Percentiles rank a stretch among this genome's conserved stretches.
phyloP scores from a whole-genome alignment of 2,329 filamentous ascomycete genomes.

The Tetracladium maxilliforme region DNA sequence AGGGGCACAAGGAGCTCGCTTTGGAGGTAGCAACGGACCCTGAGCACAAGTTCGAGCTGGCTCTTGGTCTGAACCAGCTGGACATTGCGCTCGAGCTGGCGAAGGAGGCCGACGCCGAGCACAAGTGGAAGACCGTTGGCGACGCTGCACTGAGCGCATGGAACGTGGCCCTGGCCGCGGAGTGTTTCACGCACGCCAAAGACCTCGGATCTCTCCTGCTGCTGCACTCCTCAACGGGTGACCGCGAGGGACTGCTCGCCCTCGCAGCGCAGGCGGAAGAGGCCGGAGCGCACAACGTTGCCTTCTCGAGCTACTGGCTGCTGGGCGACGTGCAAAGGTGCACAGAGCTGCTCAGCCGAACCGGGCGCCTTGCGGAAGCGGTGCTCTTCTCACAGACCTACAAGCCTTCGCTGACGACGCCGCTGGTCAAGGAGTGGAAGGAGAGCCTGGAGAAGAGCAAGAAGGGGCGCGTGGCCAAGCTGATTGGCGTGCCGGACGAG shows the following conservation, averaged over 20 bases:
- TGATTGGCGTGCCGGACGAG: constrained; percentile 68
- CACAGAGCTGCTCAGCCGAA: constrained; percentile 64
- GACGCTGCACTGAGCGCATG: constrained; percentile 77
- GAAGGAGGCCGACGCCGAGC: constrained; percentile 70
- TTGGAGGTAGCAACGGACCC: constrained; percentile 87
- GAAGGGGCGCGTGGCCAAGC: constrained; percentile 71
- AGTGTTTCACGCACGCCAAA: constrained; percentile 84
- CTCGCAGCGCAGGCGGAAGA: constrained; percentile 64
- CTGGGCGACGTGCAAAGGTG: constrained; percentile 71
- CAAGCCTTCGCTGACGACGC: constrained; percentile 62
- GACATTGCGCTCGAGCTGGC: constrained; percentile 78
- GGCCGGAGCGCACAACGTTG: constrained; percentile 76
- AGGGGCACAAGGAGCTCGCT: constrained; percentile 91
- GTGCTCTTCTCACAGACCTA: constrained; percentile 92
- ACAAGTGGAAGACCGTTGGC: constrained; percentile 97
- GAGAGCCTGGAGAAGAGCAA: constrained; percentile 67
- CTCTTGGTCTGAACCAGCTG: constrained; percentile 68
- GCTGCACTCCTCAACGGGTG: constrained; percentile 73
- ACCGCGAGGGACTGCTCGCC: constrained; percentile 56
- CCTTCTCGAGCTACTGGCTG: constrained; percentile 83
- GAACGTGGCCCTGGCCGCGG: constrained; percentile 77
- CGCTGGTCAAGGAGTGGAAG: constrained; percentile 69
- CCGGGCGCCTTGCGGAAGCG: constrained; percentile 69
- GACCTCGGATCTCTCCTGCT: constrained; percentile 83
- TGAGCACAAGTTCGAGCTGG: constrained; percentile 93